Evolutionary conservation across 768 basidiomycete genomes (phyloP), one percentile per base, ranked within the genome.

Genomic region (Hericium rajendrae): DNA sequence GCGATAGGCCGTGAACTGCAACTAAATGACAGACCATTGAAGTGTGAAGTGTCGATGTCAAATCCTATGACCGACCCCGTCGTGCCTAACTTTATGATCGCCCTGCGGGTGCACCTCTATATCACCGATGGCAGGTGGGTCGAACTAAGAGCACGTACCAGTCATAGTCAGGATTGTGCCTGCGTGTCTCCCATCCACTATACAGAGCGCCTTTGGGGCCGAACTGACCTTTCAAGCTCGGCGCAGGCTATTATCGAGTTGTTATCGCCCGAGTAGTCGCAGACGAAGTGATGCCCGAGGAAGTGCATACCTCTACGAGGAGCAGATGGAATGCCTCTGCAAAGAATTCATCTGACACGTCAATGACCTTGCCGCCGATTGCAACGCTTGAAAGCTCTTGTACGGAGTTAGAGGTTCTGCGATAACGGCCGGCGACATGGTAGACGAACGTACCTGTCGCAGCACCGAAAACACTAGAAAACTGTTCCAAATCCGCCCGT

Each of bases 341-440:
- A 66, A 99, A 99, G 77, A 98, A 99, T 61, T 99, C 93, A 70
- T 99, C 97, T 2, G 94, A 97, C 49, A 89, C 84, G 2, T 79
- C 76, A 37, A 86, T 67, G 62, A 97, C 74, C 57, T 77, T 70
- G 2, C 85, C 94, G 16, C 92, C 95, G 12, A 97, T 74, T 0
- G 85, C 84, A 16, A 84, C 85, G 60, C 88, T 91, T 32, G 94
- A 97, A 11, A 98, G 78, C 71, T 99, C 97, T 95, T 62, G n/a
- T 43, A 38, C 32, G 32, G 32, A 32, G 32, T 32, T 32, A 32
- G 32, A 32, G 32, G 32, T 10, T 32, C 32, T 32, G 32, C 6
- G 32, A 32, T 32, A 32, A 32, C 32, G 9, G 32, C 9, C 32
- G 20, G 28, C 24, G 32, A 54, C 20, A 54, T 51, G 55, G 49